Conservation (phyloP, 345 rosid species). For the Gynandropsis gynandra region DNA sequence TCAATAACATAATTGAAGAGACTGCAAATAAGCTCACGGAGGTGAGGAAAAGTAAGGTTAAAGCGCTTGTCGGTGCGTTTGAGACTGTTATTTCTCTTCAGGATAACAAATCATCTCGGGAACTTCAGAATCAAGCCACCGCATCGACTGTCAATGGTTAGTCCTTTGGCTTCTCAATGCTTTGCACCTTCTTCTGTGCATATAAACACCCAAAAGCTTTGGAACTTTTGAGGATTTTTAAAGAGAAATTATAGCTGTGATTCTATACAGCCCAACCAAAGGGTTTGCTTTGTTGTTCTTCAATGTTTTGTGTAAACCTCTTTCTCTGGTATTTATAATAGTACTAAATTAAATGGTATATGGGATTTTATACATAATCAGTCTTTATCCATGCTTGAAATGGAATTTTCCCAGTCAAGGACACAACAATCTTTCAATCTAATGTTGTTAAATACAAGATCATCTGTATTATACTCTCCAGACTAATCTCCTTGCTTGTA, state of each 20-base stretch:
- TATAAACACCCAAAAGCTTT: no score
- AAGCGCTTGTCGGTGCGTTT: slow-evolving; percentile 85
- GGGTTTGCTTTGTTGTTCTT: no score
- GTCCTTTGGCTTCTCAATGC: slow-evolving; percentile 12
- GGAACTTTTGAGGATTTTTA: no score
- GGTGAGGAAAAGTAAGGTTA: slow-evolving; percentile 68
- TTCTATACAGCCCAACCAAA: no score
- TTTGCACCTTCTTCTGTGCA: background rate
- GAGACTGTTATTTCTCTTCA: slow-evolving; percentile 75
- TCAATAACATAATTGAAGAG: slow-evolving; percentile 73
- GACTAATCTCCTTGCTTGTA: slow-evolving; percentile 29
- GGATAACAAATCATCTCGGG: slow-evolving; percentile 35
- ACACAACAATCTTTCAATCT: slow-evolving; percentile 4
- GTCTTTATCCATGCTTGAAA: slow-evolving; percentile 3
- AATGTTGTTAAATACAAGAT: background rate
- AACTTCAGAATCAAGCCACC: slow-evolving; percentile 16
- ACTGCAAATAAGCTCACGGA: slow-evolving; percentile 53
- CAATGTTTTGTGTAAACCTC: no score
- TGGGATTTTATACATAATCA: no score
- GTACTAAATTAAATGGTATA: no score
- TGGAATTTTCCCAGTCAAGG: background rate
- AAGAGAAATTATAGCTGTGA: no score
- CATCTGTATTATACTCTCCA: slow-evolving; percentile 1
- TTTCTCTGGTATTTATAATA: no score
- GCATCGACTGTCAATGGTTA: slow-evolving; percentile 26